Percentiles rank a stretch among this genome's conserved stretches.
These are phyloP conservation scores for Lactarius evosmus DNA, from an alignment of 768 basidiomycete genomes.

Conservation along the genomic window DNA sequence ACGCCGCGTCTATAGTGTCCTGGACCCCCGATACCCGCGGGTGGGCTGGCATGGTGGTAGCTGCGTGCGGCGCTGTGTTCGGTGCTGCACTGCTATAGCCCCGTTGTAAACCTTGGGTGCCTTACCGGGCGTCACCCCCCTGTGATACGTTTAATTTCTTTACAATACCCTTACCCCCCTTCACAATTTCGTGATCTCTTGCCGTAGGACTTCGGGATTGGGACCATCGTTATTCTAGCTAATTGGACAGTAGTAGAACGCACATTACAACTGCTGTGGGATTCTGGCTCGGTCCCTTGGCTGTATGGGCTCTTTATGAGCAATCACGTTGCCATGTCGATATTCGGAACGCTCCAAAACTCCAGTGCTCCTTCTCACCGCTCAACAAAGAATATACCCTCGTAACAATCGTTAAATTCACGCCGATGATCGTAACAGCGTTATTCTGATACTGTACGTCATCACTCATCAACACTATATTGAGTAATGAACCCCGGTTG, in stretches of 20 bases:
- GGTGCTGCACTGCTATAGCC: constrained; percentile 18
- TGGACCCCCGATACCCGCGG: constrained; percentile 6
- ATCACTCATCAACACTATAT: neutral
- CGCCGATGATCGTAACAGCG: neutral
- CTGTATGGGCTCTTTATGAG: constrained; percentile 7
- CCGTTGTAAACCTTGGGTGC: neutral
- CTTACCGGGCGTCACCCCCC: neutral
- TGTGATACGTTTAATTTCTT: neutral
- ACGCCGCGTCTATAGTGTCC: neutral
- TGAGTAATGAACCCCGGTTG: neutral
- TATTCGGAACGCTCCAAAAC: neutral
- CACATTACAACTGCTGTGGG: neutral
- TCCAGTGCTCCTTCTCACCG: neutral
- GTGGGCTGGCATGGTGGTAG: constrained; percentile 9
- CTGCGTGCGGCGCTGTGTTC: constrained; percentile 13
- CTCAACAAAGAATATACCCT: constrained; percentile 17
- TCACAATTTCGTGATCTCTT: neutral
- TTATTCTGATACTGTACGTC: neutral
- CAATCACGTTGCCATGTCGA: constrained; percentile 1
- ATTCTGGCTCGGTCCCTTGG: neutral
- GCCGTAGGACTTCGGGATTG: neutral
- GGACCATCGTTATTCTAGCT: neutral
- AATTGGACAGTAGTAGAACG: constrained; percentile 7
- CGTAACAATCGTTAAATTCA: neutral
- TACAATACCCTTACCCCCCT: neutral